These are phyloP conservation scores for Eimeria maxima DNA, from an alignment of 169 alveolate genomes.

Conservation along the genomic window DNA sequence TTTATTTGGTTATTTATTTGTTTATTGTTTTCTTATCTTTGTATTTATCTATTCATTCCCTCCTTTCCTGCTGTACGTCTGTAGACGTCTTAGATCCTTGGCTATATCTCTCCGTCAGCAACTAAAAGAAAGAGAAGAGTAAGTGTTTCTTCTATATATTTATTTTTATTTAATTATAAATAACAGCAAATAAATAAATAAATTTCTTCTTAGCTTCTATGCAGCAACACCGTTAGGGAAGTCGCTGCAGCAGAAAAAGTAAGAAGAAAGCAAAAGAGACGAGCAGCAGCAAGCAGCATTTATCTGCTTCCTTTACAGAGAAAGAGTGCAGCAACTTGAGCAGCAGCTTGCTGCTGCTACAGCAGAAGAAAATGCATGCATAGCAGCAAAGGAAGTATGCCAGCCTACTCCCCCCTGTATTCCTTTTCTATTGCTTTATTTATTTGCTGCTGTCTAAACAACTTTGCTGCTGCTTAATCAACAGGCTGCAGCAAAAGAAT, in stretches of 20 bases:
- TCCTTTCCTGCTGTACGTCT: too few relatives aligned
- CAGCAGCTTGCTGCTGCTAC: background rate
- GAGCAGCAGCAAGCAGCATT: background rate
- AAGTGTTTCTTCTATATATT: background rate
- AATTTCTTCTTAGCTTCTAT: background rate
- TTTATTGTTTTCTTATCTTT: background rate
- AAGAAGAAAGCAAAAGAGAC: background rate
- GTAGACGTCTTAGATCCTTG: background rate
- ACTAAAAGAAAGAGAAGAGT: background rate
- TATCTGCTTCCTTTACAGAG: background rate
- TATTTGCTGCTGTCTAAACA: too few relatives aligned
- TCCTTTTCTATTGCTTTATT: too few relatives aligned
- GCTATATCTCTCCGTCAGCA: background rate
- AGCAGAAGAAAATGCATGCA: background rate
- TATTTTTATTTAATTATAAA: background rate
- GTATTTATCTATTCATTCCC: too few relatives aligned
- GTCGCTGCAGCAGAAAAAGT: background rate
- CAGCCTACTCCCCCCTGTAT: background rate
- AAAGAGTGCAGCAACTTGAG: background rate
- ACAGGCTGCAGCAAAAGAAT: background rate
- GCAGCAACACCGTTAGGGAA: background rate
- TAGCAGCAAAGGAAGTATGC: background rate
- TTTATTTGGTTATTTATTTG: background rate
- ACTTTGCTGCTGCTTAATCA: too few relatives aligned
- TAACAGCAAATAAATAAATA: too few relatives aligned